A percentile compares a stretch with the other conserved stretches of the same genome.
These are phyloP conservation scores for Fonsecaea erecta DNA, from an alignment of 2,329 filamentous ascomycete genomes.

Conservation along the genomic window DNA sequence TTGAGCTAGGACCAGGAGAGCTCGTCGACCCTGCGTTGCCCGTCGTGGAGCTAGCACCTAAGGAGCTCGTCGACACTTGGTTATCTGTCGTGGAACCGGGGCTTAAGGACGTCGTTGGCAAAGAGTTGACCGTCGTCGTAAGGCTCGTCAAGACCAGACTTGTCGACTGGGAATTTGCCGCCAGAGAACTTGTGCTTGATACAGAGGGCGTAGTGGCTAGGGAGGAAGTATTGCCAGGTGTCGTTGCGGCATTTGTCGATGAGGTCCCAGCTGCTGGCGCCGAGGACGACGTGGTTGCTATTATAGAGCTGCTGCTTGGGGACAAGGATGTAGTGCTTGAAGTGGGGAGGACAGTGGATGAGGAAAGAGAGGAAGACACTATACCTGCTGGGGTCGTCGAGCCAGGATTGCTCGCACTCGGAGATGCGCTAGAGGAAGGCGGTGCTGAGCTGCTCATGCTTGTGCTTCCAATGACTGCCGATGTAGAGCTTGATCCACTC, in stretches of 20 bases:
- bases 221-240: neutral
- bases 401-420: slow-evolving; percentile 17
- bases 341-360: slow-evolving; percentile 21
- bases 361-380: slow-evolving; percentile 29
- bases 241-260: neutral
- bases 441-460: neutral
- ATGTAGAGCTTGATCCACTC: slow-evolving; percentile 25
- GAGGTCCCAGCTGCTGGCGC: neutral
- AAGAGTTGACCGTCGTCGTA: neutral
- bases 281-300: slow-evolving; percentile 3
- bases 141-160: neutral
- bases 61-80: too few relatives aligned
- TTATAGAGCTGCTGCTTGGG: slow-evolving; percentile 19
- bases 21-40: neutral
- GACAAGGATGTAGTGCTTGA: slow-evolving; percentile 21
- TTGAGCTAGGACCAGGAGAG: neutral
- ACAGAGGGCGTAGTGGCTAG: neutral
- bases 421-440: slow-evolving; percentile 15
- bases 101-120: too few relatives aligned
- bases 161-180: neutral
- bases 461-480: slow-evolving; percentile 20
- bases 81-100: too few relatives aligned
- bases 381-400: slow-evolving; percentile 33
- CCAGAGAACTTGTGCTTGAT: slow-evolving; percentile 8
- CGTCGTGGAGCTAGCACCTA: too few relatives aligned